Evolutionary conservation across 345 rosid species (phyloP).

Genomic region (Odontarrhena argentea): DNA sequence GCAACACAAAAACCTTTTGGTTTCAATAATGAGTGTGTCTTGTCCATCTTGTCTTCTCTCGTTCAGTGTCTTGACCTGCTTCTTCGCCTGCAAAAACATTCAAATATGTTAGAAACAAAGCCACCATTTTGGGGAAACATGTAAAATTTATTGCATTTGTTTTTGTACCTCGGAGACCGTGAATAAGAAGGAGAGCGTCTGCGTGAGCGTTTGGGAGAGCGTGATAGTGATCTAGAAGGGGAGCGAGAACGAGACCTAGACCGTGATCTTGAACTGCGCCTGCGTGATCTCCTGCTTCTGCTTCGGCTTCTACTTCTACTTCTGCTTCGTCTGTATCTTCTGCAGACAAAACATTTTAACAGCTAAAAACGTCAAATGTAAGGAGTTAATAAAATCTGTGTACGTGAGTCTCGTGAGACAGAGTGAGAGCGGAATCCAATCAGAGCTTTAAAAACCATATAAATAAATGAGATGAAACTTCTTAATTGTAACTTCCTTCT

Average conservation of each 20-base stretch:
- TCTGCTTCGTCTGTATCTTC: constrained; percentile 61
- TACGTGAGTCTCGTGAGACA: neutral
- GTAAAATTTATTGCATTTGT: constrained; percentile 7
- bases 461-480: neutral
- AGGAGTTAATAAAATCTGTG: constrained; percentile 12
- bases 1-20: constrained; percentile 9
- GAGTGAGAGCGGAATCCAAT: constrained; percentile 13
- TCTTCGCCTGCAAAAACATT: constrained; percentile 56
- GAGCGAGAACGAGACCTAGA: constrained; percentile 46
- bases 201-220: constrained; percentile 45
- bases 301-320: constrained; percentile 55
- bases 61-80: constrained; percentile 67
- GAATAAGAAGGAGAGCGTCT: constrained; percentile 50
- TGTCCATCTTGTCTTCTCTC: neutral
- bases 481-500: constrained; percentile 20
- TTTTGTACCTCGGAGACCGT: constrained; percentile 74
- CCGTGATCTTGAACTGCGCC: constrained; percentile 50
- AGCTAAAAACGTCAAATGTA: constrained; percentile 13
- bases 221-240: constrained; percentile 47
- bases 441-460: constrained; percentile 16
- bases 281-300: constrained; percentile 60
- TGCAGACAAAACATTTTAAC: constrained; percentile 31
- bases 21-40: neutral
- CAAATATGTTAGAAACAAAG: neutral
- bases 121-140: neutral